Conservation (phyloP, 192 early-diverging fungal species). For the Podila epicladia region DNA sequence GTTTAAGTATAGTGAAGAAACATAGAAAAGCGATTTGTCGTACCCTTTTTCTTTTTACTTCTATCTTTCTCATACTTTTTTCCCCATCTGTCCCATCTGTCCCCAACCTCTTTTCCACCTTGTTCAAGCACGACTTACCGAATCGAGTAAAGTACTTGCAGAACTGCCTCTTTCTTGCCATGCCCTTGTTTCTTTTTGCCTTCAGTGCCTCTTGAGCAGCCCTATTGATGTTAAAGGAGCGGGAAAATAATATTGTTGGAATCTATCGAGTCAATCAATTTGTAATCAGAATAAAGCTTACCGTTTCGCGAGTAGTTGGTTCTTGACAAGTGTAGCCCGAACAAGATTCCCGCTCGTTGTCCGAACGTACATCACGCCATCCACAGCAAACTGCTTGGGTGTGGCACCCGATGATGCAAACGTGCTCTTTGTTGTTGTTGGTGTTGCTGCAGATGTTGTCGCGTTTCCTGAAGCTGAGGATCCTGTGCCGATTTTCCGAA, state of each 20-base stretch:
- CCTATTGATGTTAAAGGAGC: neutral
- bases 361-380: conserved; percentile 48
- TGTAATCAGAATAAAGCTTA: neutral
- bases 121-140: conserved; percentile 20
- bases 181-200: conserved; percentile 6
- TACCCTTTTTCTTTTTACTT: neutral
- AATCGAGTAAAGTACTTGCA: conserved; percentile 49
- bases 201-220: conserved; percentile 22
- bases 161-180: conserved; percentile 16
- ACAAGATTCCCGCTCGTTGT: conserved; percentile 51
- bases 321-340: conserved; percentile 40
- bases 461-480: neutral
- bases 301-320: conserved; percentile 30
- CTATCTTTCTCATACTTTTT: neutral
- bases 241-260: neutral
- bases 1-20: neutral
- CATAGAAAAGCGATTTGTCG: conserved; percentile 2
- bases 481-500: conserved; percentile 16
- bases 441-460: neutral
- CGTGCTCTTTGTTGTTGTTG: conserved; percentile 1
- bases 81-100: too few species aligned
- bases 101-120: neutral
- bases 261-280: neutral
- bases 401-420: conserved; percentile 1
- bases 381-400: conserved; percentile 46